These are phyloP conservation scores for Magnaporthiopsis rhizophila DNA, from an alignment of 2,329 filamentous ascomycete genomes.

Conservation along the genomic window DNA sequence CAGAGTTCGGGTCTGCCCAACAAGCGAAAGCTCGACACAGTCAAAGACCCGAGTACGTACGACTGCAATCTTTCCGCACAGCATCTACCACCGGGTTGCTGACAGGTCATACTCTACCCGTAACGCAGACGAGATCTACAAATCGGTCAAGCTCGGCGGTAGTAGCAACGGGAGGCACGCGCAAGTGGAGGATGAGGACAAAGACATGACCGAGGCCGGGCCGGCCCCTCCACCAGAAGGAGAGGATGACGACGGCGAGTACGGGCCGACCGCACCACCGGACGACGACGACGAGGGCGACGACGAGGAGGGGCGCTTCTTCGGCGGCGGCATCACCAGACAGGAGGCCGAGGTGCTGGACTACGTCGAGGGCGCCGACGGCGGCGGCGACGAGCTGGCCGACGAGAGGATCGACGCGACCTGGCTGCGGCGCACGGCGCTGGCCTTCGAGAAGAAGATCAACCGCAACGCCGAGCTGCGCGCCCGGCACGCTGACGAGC, in stretches of 20 bases:
- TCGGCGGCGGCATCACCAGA: slow-evolving; percentile 79
- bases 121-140: slow-evolving; percentile 51
- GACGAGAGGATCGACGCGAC: slow-evolving; percentile 69
- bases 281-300: slow-evolving; percentile 46
- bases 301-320: slow-evolving; percentile 92
- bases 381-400: slow-evolving; percentile 26
- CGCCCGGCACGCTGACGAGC: slow-evolving; percentile 73
- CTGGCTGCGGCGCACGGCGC: slow-evolving; percentile 75
- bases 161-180: slow-evolving; percentile 35
- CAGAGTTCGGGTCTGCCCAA: slow-evolving; percentile 38
- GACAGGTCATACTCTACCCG: not conserved
- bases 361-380: slow-evolving; percentile 64
- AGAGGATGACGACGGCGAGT: slow-evolving; percentile 34
- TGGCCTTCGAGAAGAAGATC: slow-evolving; percentile 86
- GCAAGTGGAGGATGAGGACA: slow-evolving; percentile 33
- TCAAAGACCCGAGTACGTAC: slow-evolving; percentile 53
- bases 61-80: not conserved
- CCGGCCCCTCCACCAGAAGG: slow-evolving; percentile 42
- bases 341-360: slow-evolving; percentile 79
- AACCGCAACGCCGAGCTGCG: slow-evolving; percentile 84
- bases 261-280: slow-evolving; percentile 37
- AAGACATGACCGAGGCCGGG: slow-evolving; percentile 36
- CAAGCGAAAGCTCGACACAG: slow-evolving; percentile 57
- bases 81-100: not conserved
- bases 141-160: slow-evolving; percentile 45